phyloP scores from a whole-genome alignment of 169 alveolate species.

The Cryptosporidium viatorum region DNA sequence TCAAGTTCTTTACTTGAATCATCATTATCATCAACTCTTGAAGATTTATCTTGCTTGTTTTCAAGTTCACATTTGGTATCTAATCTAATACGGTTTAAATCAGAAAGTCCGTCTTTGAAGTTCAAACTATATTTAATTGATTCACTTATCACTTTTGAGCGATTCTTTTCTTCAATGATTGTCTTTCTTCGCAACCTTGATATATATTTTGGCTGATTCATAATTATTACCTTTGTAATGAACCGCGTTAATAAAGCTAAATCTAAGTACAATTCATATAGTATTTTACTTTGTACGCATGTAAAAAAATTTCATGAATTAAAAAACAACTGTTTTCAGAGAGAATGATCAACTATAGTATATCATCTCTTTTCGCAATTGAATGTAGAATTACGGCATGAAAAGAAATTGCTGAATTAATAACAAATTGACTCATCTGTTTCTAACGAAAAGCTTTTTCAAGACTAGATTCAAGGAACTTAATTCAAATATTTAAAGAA shows the following conservation, averaged over 20 bases:
- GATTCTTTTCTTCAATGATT: conserved; percentile 15
- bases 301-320: too few species aligned
- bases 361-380: too few species aligned
- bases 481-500: background rate
- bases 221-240: background rate
- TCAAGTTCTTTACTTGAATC: background rate
- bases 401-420: too few species aligned
- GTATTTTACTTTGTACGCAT: background rate
- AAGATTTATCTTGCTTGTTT: background rate
- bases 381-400: background rate
- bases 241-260: background rate
- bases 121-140: background rate
- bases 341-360: too few species aligned
- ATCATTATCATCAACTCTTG: background rate
- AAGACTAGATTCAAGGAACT: background rate
- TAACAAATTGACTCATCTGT: too few species aligned
- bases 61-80: background rate
- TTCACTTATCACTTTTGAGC: background rate
- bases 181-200: conserved; percentile 25
- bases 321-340: background rate
- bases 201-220: conserved; percentile 21
- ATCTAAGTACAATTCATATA: background rate
- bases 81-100: background rate
- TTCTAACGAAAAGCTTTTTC: too few species aligned
- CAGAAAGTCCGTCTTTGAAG: background rate